Percentiles rank a stretch among this genome's conserved stretches.
phyloP scores from a whole-genome alignment of 2,329 filamentous ascomycete genomes.

The Beauveria sp. region DNA sequence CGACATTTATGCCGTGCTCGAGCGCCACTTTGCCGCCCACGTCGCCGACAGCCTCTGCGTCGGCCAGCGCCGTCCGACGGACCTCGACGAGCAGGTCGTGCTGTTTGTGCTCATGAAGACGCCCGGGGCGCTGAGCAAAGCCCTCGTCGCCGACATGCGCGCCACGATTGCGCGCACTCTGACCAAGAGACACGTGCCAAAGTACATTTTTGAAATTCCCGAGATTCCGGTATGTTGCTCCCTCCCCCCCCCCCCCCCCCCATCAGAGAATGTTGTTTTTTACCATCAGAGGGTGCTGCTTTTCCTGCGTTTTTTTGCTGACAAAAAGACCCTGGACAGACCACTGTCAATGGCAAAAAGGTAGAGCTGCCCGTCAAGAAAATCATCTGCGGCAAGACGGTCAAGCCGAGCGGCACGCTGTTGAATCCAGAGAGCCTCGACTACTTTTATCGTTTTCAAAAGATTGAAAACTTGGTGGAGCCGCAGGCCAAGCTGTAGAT shows the following conservation, averaged over 20 bases:
- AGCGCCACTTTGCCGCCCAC: slow-evolving; percentile 53
- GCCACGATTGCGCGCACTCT: slow-evolving; percentile 56
- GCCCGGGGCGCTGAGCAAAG: slow-evolving; percentile 47
- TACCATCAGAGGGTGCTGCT: not conserved
- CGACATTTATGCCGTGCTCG: slow-evolving; percentile 71
- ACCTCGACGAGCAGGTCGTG: slow-evolving; percentile 47
- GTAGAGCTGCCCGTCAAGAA: slow-evolving; percentile 79
- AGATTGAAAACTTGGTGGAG: slow-evolving; percentile 26
- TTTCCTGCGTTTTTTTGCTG: not conserved
- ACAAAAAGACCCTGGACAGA: slow-evolving; percentile 34
- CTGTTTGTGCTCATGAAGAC: slow-evolving; percentile 49
- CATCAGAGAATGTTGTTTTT: no score
- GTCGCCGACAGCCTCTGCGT: slow-evolving; percentile 72
- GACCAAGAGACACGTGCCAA: slow-evolving; percentile 69
- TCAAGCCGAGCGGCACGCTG: slow-evolving; percentile 70
- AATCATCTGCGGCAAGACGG: slow-evolving; percentile 66
- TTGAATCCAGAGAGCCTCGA: slow-evolving; percentile 68
- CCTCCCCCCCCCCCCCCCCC: no score
- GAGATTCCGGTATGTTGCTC: slow-evolving; percentile 62
- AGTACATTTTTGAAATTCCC: slow-evolving; percentile 69
- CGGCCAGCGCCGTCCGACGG: slow-evolving; percentile 59
- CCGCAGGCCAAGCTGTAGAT: slow-evolving; percentile 24
- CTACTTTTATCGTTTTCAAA: slow-evolving; percentile 67
- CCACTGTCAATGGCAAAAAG: slow-evolving; percentile 78
- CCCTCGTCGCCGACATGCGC: slow-evolving; percentile 52